Base-by-base conservation (phyloP, 1,284 basidiomycete species). In the Puccinia polysora region DNA sequence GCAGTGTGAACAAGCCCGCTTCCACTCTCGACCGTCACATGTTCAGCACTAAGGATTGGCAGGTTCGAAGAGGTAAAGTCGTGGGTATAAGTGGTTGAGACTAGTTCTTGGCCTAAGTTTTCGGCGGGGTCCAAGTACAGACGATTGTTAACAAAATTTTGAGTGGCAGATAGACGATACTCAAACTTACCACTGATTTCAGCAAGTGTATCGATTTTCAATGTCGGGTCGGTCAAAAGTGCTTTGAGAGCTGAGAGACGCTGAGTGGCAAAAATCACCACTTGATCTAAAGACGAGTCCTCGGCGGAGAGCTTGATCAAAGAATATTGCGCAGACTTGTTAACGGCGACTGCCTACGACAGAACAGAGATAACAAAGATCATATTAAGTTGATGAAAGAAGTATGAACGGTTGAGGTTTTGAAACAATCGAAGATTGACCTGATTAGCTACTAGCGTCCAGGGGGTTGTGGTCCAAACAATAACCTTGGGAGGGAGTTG, bases 381-480 rank as follows among this genome's bases (percentile, higher is more conserved):
- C 14, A 10, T 18, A 2, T 7, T 15, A 8, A 7, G 23, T 34
- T 40, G 30, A 8, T 8, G 18, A 43, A 43, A 8, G 20, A 12
- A 58, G 23, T 30, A 58, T 6, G 18, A 28, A 25, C 18, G 23
- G 2, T 15, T 18, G 4, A n/a, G 23, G 40, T 38, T 8, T 40
- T 45, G 34, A 32, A 36, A 28, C 38, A 18, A 38, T 32, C 52
- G 76, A n/a, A n/a, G n/a, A n/a, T n/a, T n/a, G n/a, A 91, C 91
- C 88, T 95, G 92, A 78, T 99, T 98, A 0, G 91, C 91, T 0
- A 91, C 91, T 56, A 98, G 82, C 6, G 91, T 97, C 95, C 95
- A 99, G 0, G 96, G 91, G 0, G 95, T 98, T 0, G 96, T 99
- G 1, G 95, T 98, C 96, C 96, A 99, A n/a, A 97, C 89, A 36